Evolutionary conservation across 2,329 filamentous ascomycete species (phyloP).

Genomic region (Phyllosticta paracitricarpa): DNA sequence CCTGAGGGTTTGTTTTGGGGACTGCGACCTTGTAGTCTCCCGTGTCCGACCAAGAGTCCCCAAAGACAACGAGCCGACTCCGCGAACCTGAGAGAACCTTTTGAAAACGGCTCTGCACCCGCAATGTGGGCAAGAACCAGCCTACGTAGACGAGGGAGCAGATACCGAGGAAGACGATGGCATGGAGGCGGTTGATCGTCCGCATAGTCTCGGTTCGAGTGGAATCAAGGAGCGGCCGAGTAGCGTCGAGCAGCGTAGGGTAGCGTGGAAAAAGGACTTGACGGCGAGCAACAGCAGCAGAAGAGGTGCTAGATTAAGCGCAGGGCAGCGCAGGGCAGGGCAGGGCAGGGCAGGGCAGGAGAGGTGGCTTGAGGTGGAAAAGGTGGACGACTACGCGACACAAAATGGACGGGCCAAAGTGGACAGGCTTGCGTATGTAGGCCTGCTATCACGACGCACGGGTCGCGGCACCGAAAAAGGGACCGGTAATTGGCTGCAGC

Average conservation of each 20-base stretch:
- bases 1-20: constrained; percentile 19
- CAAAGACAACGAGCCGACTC: constrained; percentile 28
- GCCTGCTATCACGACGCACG: background rate
- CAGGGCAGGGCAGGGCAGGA: background rate
- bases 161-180: constrained; percentile 17
- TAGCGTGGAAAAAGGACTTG: background rate
- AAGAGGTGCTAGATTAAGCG: background rate
- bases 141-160: constrained; percentile 22
- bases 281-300: background rate
- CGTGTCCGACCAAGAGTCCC: constrained; percentile 30
- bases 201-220: constrained; percentile 17
- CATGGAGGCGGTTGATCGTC: constrained; percentile 22
- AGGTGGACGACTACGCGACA: background rate
- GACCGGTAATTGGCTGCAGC: background rate
- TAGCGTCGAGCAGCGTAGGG: background rate
- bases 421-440: background rate
- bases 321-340: no score
- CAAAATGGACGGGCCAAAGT: background rate
- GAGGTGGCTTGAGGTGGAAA: background rate
- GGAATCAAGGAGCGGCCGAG: background rate
- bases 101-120: constrained; percentile 19
- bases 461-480: background rate
- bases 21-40: constrained; percentile 25
- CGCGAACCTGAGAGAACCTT: constrained; percentile 21
- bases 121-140: constrained; percentile 21